Conservation (phyloP, 2,329 filamentous ascomycete genomes). For the Fusarium zealandicum region DNA sequence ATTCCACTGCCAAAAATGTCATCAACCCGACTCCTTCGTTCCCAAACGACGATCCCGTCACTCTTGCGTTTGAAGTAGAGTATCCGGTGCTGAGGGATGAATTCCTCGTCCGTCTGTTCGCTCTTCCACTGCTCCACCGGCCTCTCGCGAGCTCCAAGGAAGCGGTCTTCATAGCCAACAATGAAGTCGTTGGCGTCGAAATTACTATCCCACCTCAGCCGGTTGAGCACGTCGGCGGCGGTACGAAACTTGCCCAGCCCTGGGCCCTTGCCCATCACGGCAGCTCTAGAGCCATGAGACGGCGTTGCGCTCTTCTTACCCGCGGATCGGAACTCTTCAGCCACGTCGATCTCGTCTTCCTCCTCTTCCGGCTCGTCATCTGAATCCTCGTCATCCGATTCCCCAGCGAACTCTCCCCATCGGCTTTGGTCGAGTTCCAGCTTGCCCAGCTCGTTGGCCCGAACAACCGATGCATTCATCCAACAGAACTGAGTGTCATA, state of each 20-base stretch:
- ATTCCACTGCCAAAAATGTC: slow-evolving; percentile 64
- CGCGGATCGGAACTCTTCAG: slow-evolving; percentile 2
- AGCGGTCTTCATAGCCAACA: slow-evolving; percentile 69
- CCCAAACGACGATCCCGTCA: slow-evolving; percentile 63
- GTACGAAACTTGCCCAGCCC: slow-evolving; percentile 59
- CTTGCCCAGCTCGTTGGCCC: slow-evolving; percentile 49
- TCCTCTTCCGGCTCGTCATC: slow-evolving; percentile 53
- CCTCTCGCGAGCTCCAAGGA: slow-evolving; percentile 62
- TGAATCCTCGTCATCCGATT: slow-evolving; percentile 49
- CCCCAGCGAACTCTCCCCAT: slow-evolving; percentile 51
- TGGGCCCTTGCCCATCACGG: slow-evolving; percentile 39
- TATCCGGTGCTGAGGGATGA: slow-evolving; percentile 70
- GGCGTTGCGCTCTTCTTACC: slow-evolving; percentile 14
- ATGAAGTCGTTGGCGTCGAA: slow-evolving; percentile 61
- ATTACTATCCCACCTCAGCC: slow-evolving; percentile 65
- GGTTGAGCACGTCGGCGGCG: slow-evolving; percentile 64
- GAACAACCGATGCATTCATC: slow-evolving; percentile 54
- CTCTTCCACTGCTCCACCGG: slow-evolving; percentile 63
- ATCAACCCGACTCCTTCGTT: slow-evolving; percentile 60
- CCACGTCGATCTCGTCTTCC: slow-evolving; percentile 36
- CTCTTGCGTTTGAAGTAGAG: slow-evolving; percentile 65
- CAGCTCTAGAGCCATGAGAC: slow-evolving; percentile 16
- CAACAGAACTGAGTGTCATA: slow-evolving; percentile 59
- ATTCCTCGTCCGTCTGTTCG: slow-evolving; percentile 70
- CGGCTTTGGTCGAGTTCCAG: slow-evolving; percentile 56